A percentile compares a stretch with the other conserved stretches of the same genome.
Conservation (phyloP, 2,329 filamentous ascomycete species). For the Pezicula neosporulosa region DNA sequence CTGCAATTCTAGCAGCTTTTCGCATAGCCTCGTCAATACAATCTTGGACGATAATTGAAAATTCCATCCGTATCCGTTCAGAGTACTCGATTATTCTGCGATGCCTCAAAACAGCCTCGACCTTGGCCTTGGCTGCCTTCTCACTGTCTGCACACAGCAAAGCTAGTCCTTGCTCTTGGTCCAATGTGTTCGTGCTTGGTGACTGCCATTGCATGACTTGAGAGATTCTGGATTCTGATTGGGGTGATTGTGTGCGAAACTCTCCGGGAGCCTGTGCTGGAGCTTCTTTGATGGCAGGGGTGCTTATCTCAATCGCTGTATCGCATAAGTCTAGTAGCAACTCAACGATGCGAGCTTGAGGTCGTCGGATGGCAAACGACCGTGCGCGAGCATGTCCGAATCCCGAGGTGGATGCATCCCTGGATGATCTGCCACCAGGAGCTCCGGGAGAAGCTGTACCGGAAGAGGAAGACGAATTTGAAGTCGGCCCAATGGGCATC, state of each 20-base stretch:
- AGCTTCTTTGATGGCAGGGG: constrained; percentile 85
- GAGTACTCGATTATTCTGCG: constrained; percentile 93
- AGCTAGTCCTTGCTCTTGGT: constrained; percentile 88
- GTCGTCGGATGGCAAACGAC: constrained; percentile 88
- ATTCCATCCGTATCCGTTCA: constrained; percentile 91
- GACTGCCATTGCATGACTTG: constrained; percentile 97
- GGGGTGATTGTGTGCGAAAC: constrained; percentile 88
- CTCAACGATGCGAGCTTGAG: constrained; percentile 90
- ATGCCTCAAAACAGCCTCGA: constrained; percentile 89
- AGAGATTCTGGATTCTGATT: constrained; percentile 90
- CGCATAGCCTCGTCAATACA: constrained; percentile 90
- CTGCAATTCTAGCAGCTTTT: constrained; percentile 84
- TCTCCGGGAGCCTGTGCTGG: constrained; percentile 66
- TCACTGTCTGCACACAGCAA: constrained; percentile 89
- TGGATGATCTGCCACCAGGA: constrained; percentile 66
- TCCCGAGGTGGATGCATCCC: constrained; percentile 63
- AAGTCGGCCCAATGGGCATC: constrained; percentile 74
- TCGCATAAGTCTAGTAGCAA: constrained; percentile 93
- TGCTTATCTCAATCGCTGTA: constrained; percentile 91
- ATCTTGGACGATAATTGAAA: constrained; percentile 87
- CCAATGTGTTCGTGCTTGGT: constrained; percentile 82
- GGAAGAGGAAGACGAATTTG: constrained; percentile 63
- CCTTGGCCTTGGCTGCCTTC: constrained; percentile 77
- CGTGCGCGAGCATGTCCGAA: constrained; percentile 77
- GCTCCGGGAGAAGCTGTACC: constrained; percentile 68